These are phyloP conservation scores for Puccinia coronata DNA, from an alignment of 1,284 basidiomycete species.

Conservation along the genomic window DNA sequence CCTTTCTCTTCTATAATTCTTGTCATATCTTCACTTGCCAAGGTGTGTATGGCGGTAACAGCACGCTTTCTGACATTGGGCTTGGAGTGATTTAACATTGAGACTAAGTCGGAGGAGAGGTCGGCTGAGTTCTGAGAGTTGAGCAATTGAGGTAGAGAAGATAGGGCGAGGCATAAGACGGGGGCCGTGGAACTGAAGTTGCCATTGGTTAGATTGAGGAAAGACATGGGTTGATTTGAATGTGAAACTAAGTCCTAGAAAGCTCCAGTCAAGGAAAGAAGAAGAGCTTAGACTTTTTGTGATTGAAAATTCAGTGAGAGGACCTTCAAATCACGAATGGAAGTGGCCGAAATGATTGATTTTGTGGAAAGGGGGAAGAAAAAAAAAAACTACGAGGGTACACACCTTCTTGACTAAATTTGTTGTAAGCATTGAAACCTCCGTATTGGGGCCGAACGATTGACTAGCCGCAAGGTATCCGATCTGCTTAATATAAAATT, in stretches of 20 bases:
- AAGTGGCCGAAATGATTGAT: not conserved
- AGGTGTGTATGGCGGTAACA: slow-evolving; percentile 73
- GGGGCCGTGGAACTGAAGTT: slow-evolving; percentile 47
- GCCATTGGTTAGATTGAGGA: slow-evolving; percentile 26
- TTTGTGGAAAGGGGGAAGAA: not conserved
- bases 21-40: slow-evolving; percentile 52
- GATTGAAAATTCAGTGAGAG: slow-evolving; percentile 22
- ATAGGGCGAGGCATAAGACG: slow-evolving; percentile 44
- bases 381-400: slow-evolving; percentile 24
- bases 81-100: slow-evolving; percentile 86
- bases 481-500: slow-evolving; percentile 87
- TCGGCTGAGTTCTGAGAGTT: slow-evolving; percentile 67
- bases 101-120: slow-evolving; percentile 79
- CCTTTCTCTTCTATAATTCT: slow-evolving; percentile 20
- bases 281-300: slow-evolving; percentile 10
- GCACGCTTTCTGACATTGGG: slow-evolving; percentile 82
- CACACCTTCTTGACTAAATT: slow-evolving; percentile 95
- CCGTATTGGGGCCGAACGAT: slow-evolving; percentile 89
- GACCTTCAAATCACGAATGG: not conserved
- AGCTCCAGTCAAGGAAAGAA: slow-evolving; percentile 42
- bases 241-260: slow-evolving; percentile 18
- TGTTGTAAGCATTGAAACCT: slow-evolving; percentile 95
- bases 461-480: slow-evolving; percentile 93
- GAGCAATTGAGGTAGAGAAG: slow-evolving; percentile 37
- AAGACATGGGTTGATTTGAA: slow-evolving; percentile 26